These are phyloP conservation scores for Blastobotrys petasosporus DNA, from an alignment of 1,139 yeast genomes.

Conservation along the genomic window DNA sequence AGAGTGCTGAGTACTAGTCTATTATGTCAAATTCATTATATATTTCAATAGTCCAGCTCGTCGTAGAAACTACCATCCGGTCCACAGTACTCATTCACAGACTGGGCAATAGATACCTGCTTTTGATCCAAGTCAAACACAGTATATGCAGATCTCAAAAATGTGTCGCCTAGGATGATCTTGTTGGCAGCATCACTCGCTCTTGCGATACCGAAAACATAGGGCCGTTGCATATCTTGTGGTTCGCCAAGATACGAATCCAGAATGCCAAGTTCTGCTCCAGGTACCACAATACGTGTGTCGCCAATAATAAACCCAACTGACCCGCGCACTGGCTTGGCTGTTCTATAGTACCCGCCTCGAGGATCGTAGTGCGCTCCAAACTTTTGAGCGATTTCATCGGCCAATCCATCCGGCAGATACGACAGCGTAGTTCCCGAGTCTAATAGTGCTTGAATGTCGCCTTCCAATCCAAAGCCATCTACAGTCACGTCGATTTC, in stretches of 20 bases:
- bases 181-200: constrained; percentile 5
- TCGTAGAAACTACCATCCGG: background rate
- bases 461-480: constrained; percentile 12
- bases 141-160: constrained; percentile 66
- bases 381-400: constrained; percentile 21
- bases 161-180: constrained; percentile 57
- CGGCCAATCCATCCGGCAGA: constrained; percentile 38
- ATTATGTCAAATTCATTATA: no score
- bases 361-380: constrained; percentile 19
- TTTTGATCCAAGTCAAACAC: constrained; percentile 54
- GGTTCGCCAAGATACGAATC: constrained; percentile 13
- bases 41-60: background rate
- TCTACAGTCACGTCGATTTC: constrained; percentile 2
- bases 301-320: constrained; percentile 40
- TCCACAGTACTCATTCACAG: constrained; percentile 3
- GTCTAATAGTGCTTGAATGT: constrained; percentile 41
- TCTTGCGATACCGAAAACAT: constrained; percentile 4
- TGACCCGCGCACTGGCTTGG: constrained; percentile 1
- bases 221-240: background rate
- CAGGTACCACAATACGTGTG: constrained; percentile 38
- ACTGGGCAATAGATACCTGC: constrained; percentile 23
- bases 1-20: no score
- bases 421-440: constrained; percentile 61
- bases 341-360: constrained; percentile 15
- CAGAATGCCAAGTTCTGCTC: constrained; percentile 29